Conservation (phyloP, 306 rosid genomes). For the Rosa multiflora region DNA sequence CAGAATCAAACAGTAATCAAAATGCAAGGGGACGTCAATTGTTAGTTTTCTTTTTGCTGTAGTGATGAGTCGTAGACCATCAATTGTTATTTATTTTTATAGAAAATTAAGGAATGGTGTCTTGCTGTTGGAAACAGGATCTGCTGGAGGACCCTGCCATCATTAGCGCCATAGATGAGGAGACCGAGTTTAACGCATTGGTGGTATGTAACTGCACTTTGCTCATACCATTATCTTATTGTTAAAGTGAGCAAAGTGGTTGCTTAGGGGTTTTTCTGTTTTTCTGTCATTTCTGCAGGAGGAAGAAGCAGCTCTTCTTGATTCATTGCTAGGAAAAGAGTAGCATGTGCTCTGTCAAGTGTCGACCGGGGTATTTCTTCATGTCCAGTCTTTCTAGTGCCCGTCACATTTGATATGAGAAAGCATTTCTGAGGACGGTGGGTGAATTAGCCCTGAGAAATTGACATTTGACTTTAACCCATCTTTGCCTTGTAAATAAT, state of each 20-base stretch:
- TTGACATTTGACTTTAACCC: not conserved
- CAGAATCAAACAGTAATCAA: not conserved
- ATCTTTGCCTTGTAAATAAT: not conserved
- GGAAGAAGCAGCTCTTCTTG: slow-evolving; percentile 88
- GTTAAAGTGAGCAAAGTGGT: slow-evolving; percentile 10
- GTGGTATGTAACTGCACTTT: slow-evolving; percentile 58
- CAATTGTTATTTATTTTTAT: not conserved
- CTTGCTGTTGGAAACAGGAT: slow-evolving; percentile 53
- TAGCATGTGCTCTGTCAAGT: slow-evolving; percentile 15
- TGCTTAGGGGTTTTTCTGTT: slow-evolving; percentile 11
- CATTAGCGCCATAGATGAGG: slow-evolving; percentile 79
- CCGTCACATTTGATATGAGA: not conserved
- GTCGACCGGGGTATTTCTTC: not conserved
- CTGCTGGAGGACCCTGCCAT: slow-evolving; percentile 79
- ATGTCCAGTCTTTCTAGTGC: not conserved
- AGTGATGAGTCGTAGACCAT: not conserved
- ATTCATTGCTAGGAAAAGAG: slow-evolving; percentile 68
- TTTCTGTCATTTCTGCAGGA: slow-evolving; percentile 48
- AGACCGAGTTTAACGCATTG: slow-evolving; percentile 93
- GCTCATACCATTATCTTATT: slow-evolving; percentile 6
- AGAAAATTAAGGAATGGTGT: not conserved
- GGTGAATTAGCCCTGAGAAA: not conserved
- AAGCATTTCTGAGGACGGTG: not conserved
- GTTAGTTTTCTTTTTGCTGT: not conserved
- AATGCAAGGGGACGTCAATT: not conserved